Percentiles rank a stretch among this genome's conserved stretches.
Conservation (phyloP, 768 basidiomycete genomes). For the Peribolospora kevripleyi region DNA sequence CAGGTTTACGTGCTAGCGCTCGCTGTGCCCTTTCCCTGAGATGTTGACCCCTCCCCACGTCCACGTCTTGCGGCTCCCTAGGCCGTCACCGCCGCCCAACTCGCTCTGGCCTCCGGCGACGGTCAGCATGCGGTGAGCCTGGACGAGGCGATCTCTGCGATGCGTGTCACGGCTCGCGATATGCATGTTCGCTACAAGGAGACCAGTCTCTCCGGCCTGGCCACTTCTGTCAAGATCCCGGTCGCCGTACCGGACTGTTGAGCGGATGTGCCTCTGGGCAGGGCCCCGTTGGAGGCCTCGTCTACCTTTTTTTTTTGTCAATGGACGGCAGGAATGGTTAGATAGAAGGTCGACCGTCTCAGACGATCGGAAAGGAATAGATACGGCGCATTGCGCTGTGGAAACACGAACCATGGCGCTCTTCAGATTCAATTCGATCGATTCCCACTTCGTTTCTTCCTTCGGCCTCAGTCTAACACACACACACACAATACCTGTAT, state of each 20-base stretch:
- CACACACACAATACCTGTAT: too few relatives aligned
- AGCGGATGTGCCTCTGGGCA: not conserved
- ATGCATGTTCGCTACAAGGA: slow-evolving; percentile 94
- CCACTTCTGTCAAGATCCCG: slow-evolving; percentile 7
- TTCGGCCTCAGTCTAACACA: too few relatives aligned
- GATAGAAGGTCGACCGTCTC: too few relatives aligned
- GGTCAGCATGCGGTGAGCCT: slow-evolving; percentile 66
- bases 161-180: slow-evolving; percentile 46
- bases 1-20: not conserved
- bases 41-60: not conserved
- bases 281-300: too few relatives aligned
- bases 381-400: too few relatives aligned
- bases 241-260: slow-evolving; percentile 1
- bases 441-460: too few relatives aligned
- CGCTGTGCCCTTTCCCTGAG: not conserved
- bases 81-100: slow-evolving; percentile 75
- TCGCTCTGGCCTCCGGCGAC: slow-evolving; percentile 64
- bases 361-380: too few relatives aligned
- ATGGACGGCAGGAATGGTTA: too few relatives aligned
- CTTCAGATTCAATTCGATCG: too few relatives aligned
- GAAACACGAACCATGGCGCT: too few relatives aligned
- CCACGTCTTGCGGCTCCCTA: slow-evolving; percentile 41
- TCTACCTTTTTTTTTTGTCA: too few relatives aligned
- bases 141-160: slow-evolving; percentile 88
- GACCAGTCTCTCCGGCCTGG: slow-evolving; percentile 53